Evolutionary conservation across 2,329 filamentous ascomycete genomes (phyloP), one percentile per base, ranked within the genome.

Genomic region (Aspergillus eucalypticola): DNA sequence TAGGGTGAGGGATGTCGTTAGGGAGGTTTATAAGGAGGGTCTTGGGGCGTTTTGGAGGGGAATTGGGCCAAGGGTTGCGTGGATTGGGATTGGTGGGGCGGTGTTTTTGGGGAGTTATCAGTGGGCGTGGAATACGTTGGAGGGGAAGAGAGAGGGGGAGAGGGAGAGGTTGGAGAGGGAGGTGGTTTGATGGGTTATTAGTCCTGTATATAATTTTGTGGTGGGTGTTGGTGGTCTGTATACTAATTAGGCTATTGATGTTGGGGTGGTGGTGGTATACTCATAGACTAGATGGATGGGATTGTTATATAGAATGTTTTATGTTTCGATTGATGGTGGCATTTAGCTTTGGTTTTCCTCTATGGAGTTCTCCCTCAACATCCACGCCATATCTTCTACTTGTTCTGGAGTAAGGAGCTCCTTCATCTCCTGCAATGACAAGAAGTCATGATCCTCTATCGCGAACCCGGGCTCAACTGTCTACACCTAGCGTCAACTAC

Each of bases 61-160:
- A 1, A 78, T 89, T 66, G 92, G 90, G 15, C 95, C 95, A 1
- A 83, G 95, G 56, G 88, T 96, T 8, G 89, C 91, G 63, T 98
- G 95, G 93, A 99, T 99, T 73, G 95, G 91, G 67, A 89, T 91
- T 59, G 95, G 95, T 3, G 95, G 95, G 1, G 92, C 94, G 10
- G 92, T 99, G 35, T 99, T 99, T 79, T 76, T 98, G 71, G 95
- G 94, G 0, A 94, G 90, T 69, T 97, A 97, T 76, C 92, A 96
- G 76, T 95, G 88, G 86, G 90, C 88, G 21, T 89, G 88, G 68
- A 96, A 96, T 79, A 80, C 86, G 32, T 75, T 96, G 67, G 83
- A 85, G 56, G 79, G 81, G 5, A 71, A 59, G 65, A 64, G 60
- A 21, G 46, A n/a, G 44, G 25, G 21, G 48, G 58, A 25, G 27